Conservation (phyloP, 1,139 yeast genomes). For the Suhomyces anneliseae region DNA sequence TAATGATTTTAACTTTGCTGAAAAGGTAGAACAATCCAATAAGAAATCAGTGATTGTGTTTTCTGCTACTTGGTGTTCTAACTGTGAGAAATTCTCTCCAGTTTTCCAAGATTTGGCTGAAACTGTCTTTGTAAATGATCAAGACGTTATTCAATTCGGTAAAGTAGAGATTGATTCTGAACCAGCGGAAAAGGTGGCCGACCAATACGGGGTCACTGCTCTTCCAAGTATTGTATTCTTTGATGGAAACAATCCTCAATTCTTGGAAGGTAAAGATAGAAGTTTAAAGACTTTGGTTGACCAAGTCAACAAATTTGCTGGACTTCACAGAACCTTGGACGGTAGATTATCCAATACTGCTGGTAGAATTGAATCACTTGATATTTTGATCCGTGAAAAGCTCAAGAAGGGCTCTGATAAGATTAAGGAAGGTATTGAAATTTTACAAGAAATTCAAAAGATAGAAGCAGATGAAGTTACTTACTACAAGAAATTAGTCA, state of each 20-base stretch:
- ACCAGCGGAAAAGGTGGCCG: slow-evolving; percentile 41
- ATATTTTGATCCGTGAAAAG: slow-evolving; percentile 30
- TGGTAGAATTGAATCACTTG: slow-evolving; percentile 53
- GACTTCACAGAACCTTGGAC: slow-evolving; percentile 47
- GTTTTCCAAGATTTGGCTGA: slow-evolving; percentile 35
- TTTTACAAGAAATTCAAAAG: slow-evolving; percentile 15
- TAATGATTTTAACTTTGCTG: slow-evolving; percentile 36
- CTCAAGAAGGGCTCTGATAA: slow-evolving; percentile 14
- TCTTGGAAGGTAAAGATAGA: slow-evolving; percentile 42
- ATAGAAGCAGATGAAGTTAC: slow-evolving; percentile 13
- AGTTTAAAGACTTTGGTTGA: slow-evolving; percentile 43
- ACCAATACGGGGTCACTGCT: slow-evolving; percentile 42
- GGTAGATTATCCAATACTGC: slow-evolving; percentile 56
- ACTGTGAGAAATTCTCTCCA: slow-evolving; percentile 29
- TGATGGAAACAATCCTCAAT: slow-evolving; percentile 34
- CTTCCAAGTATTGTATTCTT: slow-evolving; percentile 59
- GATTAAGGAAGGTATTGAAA: slow-evolving; percentile 10
- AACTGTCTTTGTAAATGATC: slow-evolving; percentile 29
- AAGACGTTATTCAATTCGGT: slow-evolving; percentile 41
- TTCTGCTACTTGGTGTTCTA: slow-evolving; percentile 40
- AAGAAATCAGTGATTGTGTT: slow-evolving; percentile 33
- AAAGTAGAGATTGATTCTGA: slow-evolving; percentile 49
- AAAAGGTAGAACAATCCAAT: slow-evolving; percentile 25
- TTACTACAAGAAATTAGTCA: slow-evolving; percentile 54
- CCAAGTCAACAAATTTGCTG: slow-evolving; percentile 52